These are phyloP conservation scores for Suhomyces taliae DNA, from an alignment of 1,139 yeast genomes.

Conservation along the genomic window DNA sequence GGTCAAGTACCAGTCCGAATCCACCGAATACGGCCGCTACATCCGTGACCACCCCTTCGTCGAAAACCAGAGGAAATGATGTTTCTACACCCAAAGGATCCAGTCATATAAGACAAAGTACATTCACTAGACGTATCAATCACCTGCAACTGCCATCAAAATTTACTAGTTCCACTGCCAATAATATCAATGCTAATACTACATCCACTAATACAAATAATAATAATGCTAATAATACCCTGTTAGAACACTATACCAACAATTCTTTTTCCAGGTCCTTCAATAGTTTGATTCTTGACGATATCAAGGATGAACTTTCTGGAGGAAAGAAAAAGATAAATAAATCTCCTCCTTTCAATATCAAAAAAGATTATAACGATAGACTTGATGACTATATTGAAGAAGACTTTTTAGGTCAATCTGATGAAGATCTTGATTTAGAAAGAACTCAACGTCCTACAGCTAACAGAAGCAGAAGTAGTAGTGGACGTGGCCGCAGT, in stretches of 20 bases:
- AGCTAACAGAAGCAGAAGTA: background rate
- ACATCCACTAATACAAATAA: too few species aligned
- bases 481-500: slow-evolving; percentile 2
- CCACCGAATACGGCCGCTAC: slow-evolving; percentile 10
- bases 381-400: slow-evolving; percentile 25
- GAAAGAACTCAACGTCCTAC: background rate
- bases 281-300: slow-evolving; percentile 47
- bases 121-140: background rate
- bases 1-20: background rate
- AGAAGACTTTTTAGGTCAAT: slow-evolving; percentile 8
- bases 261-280: slow-evolving; percentile 46
- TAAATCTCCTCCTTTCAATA: slow-evolving; percentile 47
- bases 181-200: background rate
- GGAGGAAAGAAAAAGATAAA: slow-evolving; percentile 26
- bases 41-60: slow-evolving; percentile 15
- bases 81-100: slow-evolving; percentile 4
- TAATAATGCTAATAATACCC: slow-evolving; percentile 2
- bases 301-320: slow-evolving; percentile 25
- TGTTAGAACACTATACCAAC: slow-evolving; percentile 40
- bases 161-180: background rate
- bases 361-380: slow-evolving; percentile 34
- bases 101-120: background rate
- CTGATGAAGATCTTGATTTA: slow-evolving; percentile 5
- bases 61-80: slow-evolving; percentile 2
- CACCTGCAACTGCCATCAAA: slow-evolving; percentile 9